Evolutionary conservation across 2,329 filamentous ascomycete genomes (phyloP), one percentile per base, ranked within the genome.

Genomic region (Talaromyces amestolkiae): DNA sequence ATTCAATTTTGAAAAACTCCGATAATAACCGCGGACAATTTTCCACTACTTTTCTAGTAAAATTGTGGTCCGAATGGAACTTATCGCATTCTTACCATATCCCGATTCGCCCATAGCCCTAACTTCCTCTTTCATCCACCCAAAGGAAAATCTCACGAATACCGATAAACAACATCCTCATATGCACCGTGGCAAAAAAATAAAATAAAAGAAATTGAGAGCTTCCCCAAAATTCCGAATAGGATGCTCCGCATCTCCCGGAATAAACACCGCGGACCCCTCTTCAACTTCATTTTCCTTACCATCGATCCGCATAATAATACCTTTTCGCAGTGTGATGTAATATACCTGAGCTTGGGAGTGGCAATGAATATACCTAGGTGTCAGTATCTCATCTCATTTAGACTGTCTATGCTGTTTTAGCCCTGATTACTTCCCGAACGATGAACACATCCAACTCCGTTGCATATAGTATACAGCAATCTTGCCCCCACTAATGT

Each of bases 151-250:
- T 35, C 27, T 35, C n/a, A 31, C 24, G 27, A 61, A 27, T 39
- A 61, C 19, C 31, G 6, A 31, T 61, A 61, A 24, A 51, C 43
- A 39, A 49, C 22, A 61, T 51, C 27, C 15, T 61, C 24, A 27
- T 51, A 61, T 4, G 31, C 31, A 33, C 35, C 59, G 43, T 61
- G 17, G 59, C 9, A 37, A 51, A 61, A n/a, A n/a, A n/a, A n/a
- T n/a, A 10, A 51, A 11, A 13, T 51, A 61, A 11, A 61, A 51
- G 3, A 45, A 49, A 17, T 35, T 61, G n/a, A 51, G 15, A 2
- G n/a, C 9, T 2, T 3, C 19, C 3, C 58, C 43, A 15, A 17
- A 4, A 24, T 37, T 49, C 2, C 22, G n/a, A 35, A 51, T 41
- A 37, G 31, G 22, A 51, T 61, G 27, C 45, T 61, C 45, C 5